Evolutionary conservation across 2,329 filamentous ascomycete species (phyloP), one percentile per base, ranked within the genome.

Genomic region (Acrocalymma vagum): DNA sequence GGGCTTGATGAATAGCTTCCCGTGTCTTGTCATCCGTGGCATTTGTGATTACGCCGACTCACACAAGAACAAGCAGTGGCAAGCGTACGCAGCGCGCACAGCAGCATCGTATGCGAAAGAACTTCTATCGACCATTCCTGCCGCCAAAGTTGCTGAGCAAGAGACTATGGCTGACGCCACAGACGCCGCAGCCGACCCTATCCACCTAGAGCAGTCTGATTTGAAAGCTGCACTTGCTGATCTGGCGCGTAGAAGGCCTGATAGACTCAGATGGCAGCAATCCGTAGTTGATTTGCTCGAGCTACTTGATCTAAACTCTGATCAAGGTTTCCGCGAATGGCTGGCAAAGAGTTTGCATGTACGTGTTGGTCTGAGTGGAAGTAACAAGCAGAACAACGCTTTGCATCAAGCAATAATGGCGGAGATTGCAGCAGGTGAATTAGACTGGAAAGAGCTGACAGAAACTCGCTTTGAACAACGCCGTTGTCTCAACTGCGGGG

Each of bases 41-140:
- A n/a, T n/a, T n/a, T n/a, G n/a, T n/a, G n/a, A n/a, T n/a, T n/a
- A n/a, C n/a, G n/a, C n/a, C n/a, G n/a, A n/a, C n/a, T n/a, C n/a
- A 27, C 20, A 34, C 31, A 35, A 24, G 16, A 35, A 35, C 31
- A 26, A 35, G 11, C 6, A 7, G 11, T 23, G 31, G 31, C 31
- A 35, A 21, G 7, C 31, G 11, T 35, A 35, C 14, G 20, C 31
- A 13, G 31, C 31, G 10, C 18, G 17, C 7, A 11, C 11, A 10
- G 31, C 31, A 14, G 31, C 31, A 21, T 17, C 31, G 14, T 24
- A 15, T n/a, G 11, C 17, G 21, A 36, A 16, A 27, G 32, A 27
- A 6, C 8, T 36, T 15, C 21, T 29, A 29, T 15, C 28, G 18
- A 23, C 18, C 18, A 47, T 51, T 23, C 42, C 25, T 16, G 11